Conservation (phyloP, 352 stramenopile species). For the Pythium folliculosum region DNA sequence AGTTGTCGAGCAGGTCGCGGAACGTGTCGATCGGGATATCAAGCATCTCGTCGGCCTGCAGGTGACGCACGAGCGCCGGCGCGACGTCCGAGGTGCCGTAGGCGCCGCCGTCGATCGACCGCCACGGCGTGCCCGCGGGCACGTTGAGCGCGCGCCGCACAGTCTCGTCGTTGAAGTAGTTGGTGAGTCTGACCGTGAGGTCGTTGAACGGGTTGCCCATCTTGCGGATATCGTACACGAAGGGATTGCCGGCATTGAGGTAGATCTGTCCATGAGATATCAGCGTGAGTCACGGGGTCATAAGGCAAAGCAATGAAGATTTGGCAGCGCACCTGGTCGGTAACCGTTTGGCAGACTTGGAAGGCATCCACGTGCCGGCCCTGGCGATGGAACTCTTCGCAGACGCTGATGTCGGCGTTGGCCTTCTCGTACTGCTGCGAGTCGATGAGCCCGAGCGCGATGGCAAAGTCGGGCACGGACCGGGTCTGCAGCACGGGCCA, state of each 20-base stretch:
- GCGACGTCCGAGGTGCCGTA: constrained; percentile 57
- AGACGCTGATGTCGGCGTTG: constrained; percentile 73
- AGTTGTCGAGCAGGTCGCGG: constrained; percentile 77
- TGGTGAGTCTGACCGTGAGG: constrained; percentile 50
- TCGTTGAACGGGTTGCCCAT: constrained; percentile 55
- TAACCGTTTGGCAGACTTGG: constrained; percentile 63
- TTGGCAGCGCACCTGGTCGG: constrained; percentile 38
- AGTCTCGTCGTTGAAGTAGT: constrained; percentile 83
- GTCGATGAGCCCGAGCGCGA: constrained; percentile 80
- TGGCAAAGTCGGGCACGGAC: constrained; percentile 78
- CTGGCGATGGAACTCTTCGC: constrained; percentile 74
- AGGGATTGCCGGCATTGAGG: constrained; percentile 70
- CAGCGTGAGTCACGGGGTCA: not conserved
- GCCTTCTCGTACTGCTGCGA: constrained; percentile 80
- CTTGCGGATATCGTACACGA: constrained; percentile 85
- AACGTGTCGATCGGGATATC: constrained; percentile 79
- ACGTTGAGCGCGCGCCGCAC: constrained; percentile 90
- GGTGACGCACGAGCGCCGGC: constrained; percentile 65
- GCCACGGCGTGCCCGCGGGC: constrained; percentile 57
- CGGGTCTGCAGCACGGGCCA: constrained; percentile 83
- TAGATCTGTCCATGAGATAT: constrained; percentile 54
- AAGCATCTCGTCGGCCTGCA: constrained; percentile 75
- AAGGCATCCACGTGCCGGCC: constrained; percentile 77
- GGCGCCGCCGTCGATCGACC: constrained; percentile 58
- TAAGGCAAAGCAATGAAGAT: not conserved